phyloP scores from a whole-genome alignment of 2,329 filamentous ascomycete species.

The Aspergillus thermomutatus region DNA sequence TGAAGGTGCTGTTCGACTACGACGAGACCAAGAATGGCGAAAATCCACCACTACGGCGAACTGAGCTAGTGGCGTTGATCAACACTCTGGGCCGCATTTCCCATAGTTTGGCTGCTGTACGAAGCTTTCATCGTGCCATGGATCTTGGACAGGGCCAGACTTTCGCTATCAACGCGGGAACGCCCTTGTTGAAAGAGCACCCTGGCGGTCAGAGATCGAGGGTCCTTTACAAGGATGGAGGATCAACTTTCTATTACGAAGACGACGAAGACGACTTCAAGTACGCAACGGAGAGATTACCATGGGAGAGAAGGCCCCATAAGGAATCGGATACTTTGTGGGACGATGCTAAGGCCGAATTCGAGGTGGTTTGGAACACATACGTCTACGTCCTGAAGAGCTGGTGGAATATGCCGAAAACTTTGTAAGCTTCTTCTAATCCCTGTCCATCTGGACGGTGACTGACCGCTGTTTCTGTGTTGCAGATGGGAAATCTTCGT shows the following conservation, averaged over 20 bases:
- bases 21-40: constrained; percentile 63
- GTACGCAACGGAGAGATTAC: constrained; percentile 26
- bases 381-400: constrained; percentile 64
- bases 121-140: constrained; percentile 61
- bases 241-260: constrained; percentile 35
- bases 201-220: constrained; percentile 8
- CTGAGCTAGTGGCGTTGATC: constrained; percentile 88
- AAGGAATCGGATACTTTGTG: constrained; percentile 44
- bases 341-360: constrained; percentile 63
- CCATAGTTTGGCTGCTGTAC: constrained; percentile 71
- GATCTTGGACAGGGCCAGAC: constrained; percentile 33
- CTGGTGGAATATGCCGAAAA: constrained; percentile 67
- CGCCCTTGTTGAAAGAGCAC: constrained; percentile 24
- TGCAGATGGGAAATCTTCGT: constrained; percentile 50
- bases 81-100: constrained; percentile 90
- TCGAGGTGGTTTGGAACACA: constrained; percentile 59
- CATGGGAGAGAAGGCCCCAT: constrained; percentile 30
- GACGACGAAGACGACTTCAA: constrained; percentile 41
- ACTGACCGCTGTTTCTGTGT: neutral
- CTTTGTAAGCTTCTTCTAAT: constrained; percentile 59
- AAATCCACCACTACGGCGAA: constrained; percentile 73
- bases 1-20: constrained; percentile 95
- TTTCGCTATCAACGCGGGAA: constrained; percentile 25
- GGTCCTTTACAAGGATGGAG: constrained; percentile 31
- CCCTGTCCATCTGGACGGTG: neutral